These are phyloP conservation scores for Talaromyces sp. DNA, from an alignment of 2,329 filamentous ascomycete genomes.

Conservation along the genomic window DNA sequence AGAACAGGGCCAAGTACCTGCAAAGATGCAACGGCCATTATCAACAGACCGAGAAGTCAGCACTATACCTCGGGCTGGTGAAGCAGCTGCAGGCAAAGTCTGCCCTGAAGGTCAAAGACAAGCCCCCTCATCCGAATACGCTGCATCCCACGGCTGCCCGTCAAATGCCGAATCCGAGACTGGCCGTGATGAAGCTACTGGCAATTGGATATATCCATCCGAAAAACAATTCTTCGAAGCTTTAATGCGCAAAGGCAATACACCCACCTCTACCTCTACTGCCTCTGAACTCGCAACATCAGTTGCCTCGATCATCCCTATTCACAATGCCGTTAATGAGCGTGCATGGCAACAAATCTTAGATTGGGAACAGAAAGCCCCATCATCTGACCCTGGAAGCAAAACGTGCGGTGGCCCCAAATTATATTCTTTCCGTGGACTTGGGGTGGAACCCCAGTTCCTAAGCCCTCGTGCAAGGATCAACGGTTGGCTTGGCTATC, in stretches of 20 bases:
- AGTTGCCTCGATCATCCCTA: slow-evolving; percentile 91
- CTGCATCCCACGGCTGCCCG: slow-evolving; percentile 44
- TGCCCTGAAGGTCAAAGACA: slow-evolving; percentile 26
- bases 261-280: slow-evolving; percentile 54
- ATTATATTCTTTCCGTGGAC: slow-evolving; percentile 79
- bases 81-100: slow-evolving; percentile 21
- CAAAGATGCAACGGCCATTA: slow-evolving; percentile 51
- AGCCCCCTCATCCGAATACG: slow-evolving; percentile 32
- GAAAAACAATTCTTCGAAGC: slow-evolving; percentile 98
- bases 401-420: slow-evolving; percentile 74
- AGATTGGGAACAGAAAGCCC: slow-evolving; percentile 77
- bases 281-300: slow-evolving; percentile 60
- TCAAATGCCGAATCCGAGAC: slow-evolving; percentile 81
- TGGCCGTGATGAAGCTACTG: slow-evolving; percentile 66
- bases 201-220: slow-evolving; percentile 97
- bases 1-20: slow-evolving; percentile 28
- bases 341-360: slow-evolving; percentile 91
- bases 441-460: slow-evolving; percentile 50
- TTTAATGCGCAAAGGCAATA: slow-evolving; percentile 88
- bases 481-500: slow-evolving; percentile 85
- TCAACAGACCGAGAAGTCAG: slow-evolving; percentile 73
- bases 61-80: slow-evolving; percentile 70
- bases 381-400: slow-evolving; percentile 58
- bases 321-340: slow-evolving; percentile 99
- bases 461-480: slow-evolving; percentile 82